These are phyloP conservation scores for Chrysoporthe puriensis DNA, from an alignment of 2,329 filamentous ascomycete species.

Conservation along the genomic window DNA sequence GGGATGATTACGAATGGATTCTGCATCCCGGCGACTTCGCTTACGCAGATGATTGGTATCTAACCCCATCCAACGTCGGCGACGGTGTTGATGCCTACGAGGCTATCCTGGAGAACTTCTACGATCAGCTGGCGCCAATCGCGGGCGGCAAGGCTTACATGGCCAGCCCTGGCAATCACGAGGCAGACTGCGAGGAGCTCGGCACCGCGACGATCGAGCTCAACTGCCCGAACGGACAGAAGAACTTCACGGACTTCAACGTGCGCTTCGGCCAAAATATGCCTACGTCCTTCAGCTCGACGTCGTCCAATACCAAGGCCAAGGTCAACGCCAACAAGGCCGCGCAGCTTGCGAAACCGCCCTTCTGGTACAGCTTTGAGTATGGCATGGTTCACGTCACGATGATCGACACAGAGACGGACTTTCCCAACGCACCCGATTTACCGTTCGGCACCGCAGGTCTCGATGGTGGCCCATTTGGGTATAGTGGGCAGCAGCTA, in stretches of 20 bases:
- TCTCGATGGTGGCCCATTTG: constrained; percentile 55
- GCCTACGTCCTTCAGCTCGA: constrained; percentile 54
- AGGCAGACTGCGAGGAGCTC: constrained; percentile 55
- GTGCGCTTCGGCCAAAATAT: constrained; percentile 57
- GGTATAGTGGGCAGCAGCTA: constrained; percentile 51
- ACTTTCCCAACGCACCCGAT: constrained; percentile 56
- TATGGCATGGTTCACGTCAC: constrained; percentile 60
- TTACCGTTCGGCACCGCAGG: constrained; percentile 43
- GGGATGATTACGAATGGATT: constrained; percentile 59
- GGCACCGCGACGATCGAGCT: constrained; percentile 22
- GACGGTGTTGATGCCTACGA: constrained; percentile 57
- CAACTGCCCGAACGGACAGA: constrained; percentile 55
- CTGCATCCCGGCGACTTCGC: constrained; percentile 59
- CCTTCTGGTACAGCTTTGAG: constrained; percentile 64
- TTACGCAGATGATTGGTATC: constrained; percentile 63
- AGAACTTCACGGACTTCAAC: constrained; percentile 64
- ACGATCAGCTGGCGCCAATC: constrained; percentile 57
- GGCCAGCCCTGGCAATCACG: constrained; percentile 62
- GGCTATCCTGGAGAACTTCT: constrained; percentile 61
- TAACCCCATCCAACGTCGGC: constrained; percentile 49
- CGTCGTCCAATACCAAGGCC: constrained; percentile 47
- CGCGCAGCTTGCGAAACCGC: constrained; percentile 48
- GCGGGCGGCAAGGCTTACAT: constrained; percentile 59
- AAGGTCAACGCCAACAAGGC: constrained; percentile 51
- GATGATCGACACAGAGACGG: constrained; percentile 62